Evolutionary conservation across 371 early-diverging fungal species (phyloP).

Genomic region (Mortierella sp.): DNA sequence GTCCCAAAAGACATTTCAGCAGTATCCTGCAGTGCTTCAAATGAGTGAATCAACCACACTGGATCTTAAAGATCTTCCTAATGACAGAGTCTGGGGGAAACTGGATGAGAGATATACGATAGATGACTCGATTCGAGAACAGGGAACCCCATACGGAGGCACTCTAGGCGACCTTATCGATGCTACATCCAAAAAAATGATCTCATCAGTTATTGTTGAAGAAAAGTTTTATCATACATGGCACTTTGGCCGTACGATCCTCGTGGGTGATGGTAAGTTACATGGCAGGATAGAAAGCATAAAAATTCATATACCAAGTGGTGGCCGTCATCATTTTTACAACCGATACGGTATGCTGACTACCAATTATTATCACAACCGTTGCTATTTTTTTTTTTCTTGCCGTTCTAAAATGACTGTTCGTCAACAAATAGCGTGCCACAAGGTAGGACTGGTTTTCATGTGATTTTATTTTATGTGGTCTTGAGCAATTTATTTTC

Average conservation of each 20-base stretch:
- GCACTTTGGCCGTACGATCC: constrained; percentile 39
- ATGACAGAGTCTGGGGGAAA: constrained; percentile 19
- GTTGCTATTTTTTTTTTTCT: not conserved
- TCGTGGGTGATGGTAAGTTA: constrained; percentile 41
- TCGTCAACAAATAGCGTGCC: constrained; percentile 20
- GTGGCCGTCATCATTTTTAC: not conserved
- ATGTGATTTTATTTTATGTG: too few species aligned
- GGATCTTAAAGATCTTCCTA: constrained; percentile 18
- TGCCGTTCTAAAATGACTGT: not conserved
- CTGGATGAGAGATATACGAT: constrained; percentile 21
- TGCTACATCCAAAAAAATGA: constrained; percentile 31
- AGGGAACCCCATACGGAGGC: constrained; percentile 36
- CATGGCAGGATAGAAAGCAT: not conserved
- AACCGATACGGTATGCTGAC: not conserved
- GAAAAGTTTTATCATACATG: constrained; percentile 47
- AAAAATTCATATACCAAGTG: not conserved
- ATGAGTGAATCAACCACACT: not conserved
- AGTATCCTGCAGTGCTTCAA: constrained; percentile 24
- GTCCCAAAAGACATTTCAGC: constrained; percentile 15
- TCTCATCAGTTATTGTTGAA: constrained; percentile 25
- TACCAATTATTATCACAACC: not conserved
- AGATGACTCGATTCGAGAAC: constrained; percentile 38
- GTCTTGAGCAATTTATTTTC: too few species aligned
- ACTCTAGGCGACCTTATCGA: constrained; percentile 39
- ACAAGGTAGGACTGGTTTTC: constrained; percentile 24